Evolutionary conservation across 768 basidiomycete species (phyloP).

Genomic region (Suillus plorans): DNA sequence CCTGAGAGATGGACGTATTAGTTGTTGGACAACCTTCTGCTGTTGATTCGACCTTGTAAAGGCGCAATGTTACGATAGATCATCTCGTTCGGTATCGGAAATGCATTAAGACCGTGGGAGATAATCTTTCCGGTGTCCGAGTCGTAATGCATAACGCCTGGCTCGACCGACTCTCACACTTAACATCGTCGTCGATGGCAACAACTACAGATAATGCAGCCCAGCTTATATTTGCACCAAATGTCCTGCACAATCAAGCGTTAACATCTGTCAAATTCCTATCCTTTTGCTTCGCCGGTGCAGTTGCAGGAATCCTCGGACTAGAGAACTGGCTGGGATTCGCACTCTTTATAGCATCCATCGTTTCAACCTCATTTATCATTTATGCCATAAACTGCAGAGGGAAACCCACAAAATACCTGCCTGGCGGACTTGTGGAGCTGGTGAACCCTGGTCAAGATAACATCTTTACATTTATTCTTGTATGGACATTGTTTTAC

Average conservation of each 20-base stretch:
- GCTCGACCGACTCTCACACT: conserved; percentile 15
- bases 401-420: conserved; percentile 60
- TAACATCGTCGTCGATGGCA: conserved; percentile 39
- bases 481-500: conserved; percentile 93
- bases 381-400: conserved; percentile 73
- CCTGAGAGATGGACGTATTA: not conserved
- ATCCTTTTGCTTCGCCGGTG: conserved; percentile 82
- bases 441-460: conserved; percentile 86
- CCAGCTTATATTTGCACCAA: conserved; percentile 65
- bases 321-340: conserved; percentile 86
- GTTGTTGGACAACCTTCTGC: not conserved
- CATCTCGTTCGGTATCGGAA: not conserved
- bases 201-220: conserved; percentile 48
- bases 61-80: not conserved
- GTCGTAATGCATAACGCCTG: not conserved
- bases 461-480: conserved; percentile 85
- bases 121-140: not conserved
- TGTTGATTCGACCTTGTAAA: not conserved
- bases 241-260: conserved; percentile 62
- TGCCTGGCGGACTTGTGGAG: conserved; percentile 62
- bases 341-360: conserved; percentile 68
- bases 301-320: conserved; percentile 86
- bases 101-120: not conserved
- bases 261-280: conserved; percentile 75
- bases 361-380: conserved; percentile 62